phyloP scores from a whole-genome alignment of 2,329 filamentous ascomycete species.

The Hypomyces perniciosus region DNA sequence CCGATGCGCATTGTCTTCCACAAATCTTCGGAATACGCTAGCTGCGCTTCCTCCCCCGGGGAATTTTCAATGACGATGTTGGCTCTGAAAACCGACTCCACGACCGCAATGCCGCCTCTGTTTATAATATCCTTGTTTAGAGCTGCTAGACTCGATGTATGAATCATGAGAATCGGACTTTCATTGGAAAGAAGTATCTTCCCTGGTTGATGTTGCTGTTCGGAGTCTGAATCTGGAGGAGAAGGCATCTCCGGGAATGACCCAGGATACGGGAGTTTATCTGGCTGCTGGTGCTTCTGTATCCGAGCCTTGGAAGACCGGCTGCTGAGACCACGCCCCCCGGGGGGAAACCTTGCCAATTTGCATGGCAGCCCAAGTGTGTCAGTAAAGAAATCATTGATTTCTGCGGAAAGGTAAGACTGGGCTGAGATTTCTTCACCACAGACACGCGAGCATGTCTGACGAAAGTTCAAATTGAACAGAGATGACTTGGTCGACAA shows the following conservation, averaged over 20 bases:
- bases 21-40: conserved; percentile 69
- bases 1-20: conserved; percentile 69
- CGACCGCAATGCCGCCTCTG: conserved; percentile 57
- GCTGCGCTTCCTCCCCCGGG: conserved; percentile 35
- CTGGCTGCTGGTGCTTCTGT: conserved; percentile 46
- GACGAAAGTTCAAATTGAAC: conserved; percentile 38
- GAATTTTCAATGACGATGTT: conserved; percentile 67
- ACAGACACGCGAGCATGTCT: conserved; percentile 64
- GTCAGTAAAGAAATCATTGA: conserved; percentile 72
- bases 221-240: conserved; percentile 52
- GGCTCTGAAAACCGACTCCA: conserved; percentile 74
- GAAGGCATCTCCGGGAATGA: conserved; percentile 50
- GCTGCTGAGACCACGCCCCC: conserved; percentile 50
- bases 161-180: conserved; percentile 83
- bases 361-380: conserved; percentile 74
- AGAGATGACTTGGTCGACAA: conserved; percentile 61
- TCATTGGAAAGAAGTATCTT: conserved; percentile 85
- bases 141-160: conserved; percentile 68
- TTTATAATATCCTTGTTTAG: conserved; percentile 67
- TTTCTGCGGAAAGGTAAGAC: conserved; percentile 58
- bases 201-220: conserved; percentile 27
- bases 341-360: conserved; percentile 75
- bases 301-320: conserved; percentile 69
- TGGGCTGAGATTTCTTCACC: conserved; percentile 70
- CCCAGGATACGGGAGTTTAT: conserved; percentile 38